Percentiles rank a stretch among this genome's conserved stretches.
Conservation (phyloP, 2,329 filamentous ascomycete species). For the Mycogone perniciosa region DNA sequence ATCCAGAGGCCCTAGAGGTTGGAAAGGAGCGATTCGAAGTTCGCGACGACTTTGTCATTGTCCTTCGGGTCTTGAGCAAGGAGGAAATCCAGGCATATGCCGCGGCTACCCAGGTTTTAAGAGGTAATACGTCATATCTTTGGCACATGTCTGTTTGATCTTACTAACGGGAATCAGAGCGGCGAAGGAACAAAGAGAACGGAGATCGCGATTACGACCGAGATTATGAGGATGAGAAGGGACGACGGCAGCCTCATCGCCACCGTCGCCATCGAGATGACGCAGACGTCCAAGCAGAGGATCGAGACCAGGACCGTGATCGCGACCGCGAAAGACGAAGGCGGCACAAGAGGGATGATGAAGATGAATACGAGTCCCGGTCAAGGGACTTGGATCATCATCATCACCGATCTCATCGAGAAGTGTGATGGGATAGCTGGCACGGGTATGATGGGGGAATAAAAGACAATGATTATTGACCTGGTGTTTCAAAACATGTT, state of each 20-base stretch:
- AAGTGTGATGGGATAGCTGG: conserved; percentile 3
- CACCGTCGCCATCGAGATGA: conserved; percentile 15
- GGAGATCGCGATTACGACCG: conserved; percentile 20
- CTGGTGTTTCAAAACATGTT: too few species aligned
- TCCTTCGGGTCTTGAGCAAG: conserved; percentile 76
- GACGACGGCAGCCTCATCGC: conserved; percentile 15
- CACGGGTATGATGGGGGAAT: background rate
- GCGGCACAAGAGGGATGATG: conserved; percentile 17
- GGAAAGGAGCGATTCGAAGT: conserved; percentile 91
- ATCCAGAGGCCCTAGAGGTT: conserved; percentile 76
- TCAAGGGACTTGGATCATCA: conserved; percentile 14
- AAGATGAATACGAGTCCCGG: conserved; percentile 16
- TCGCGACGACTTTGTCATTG: conserved; percentile 88
- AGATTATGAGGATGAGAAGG: conserved; percentile 13
- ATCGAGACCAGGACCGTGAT: conserved; percentile 31
- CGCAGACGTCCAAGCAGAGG: conserved; percentile 24
- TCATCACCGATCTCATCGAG: conserved; percentile 18
- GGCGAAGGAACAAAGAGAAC: conserved; percentile 27
- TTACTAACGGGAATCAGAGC: conserved; percentile 17
- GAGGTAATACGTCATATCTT: conserved; percentile 50
- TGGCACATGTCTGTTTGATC: background rate
- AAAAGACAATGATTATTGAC: background rate
- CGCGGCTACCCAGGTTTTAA: conserved; percentile 70
- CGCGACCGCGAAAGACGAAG: conserved; percentile 22
- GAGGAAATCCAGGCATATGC: conserved; percentile 89